Conservation (phyloP, 768 basidiomycete genomes). For the Artomyces pyxidatus region DNA sequence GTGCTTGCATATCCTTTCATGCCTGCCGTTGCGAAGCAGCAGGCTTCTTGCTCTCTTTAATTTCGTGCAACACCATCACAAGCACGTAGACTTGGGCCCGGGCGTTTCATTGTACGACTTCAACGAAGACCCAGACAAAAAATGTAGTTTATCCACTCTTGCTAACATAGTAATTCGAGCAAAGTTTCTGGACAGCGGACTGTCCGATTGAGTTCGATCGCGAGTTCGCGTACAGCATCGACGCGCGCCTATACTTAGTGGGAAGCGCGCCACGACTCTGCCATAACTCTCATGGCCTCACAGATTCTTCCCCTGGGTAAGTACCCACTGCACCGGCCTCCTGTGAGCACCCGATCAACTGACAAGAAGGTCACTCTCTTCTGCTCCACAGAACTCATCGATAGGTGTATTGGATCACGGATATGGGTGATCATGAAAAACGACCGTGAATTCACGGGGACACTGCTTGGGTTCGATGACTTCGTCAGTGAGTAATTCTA, state of each 20-base stretch:
- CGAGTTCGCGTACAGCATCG: too few relatives aligned
- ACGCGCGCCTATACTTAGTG: too few relatives aligned
- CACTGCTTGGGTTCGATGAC: slow-evolving; percentile 92
- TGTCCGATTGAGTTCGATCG: not conserved
- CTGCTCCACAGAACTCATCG: slow-evolving; percentile 72
- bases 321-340: slow-evolving; percentile 5
- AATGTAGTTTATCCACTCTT: slow-evolving; percentile 8
- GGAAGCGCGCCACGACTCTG: slow-evolving; percentile 4
- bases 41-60: slow-evolving; percentile 2
- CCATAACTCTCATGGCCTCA: slow-evolving; percentile 57
- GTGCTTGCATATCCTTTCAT: slow-evolving; percentile 3
- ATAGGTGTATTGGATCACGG: slow-evolving; percentile 92
- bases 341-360: not conserved
- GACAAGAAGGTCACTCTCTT: not conserved
- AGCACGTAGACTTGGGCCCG: slow-evolving; percentile 14
- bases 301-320: slow-evolving; percentile 90
- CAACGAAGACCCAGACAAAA: slow-evolving; percentile 2
- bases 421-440: slow-evolving; percentile 99
- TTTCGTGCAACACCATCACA: slow-evolving; percentile 11
- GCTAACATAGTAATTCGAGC: not conserved
- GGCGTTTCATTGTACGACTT: slow-evolving; percentile 5
- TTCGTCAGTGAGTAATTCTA: slow-evolving; percentile 84
- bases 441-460: slow-evolving; percentile 95
- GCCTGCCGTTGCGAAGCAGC: slow-evolving; percentile 4
- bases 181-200: not conserved